A percentile compares a stretch with the other conserved stretches of the same genome.
These are phyloP conservation scores for Colletotrichum chlorophyti DNA, from an alignment of 2,329 filamentous ascomycete genomes.

Conservation along the genomic window DNA sequence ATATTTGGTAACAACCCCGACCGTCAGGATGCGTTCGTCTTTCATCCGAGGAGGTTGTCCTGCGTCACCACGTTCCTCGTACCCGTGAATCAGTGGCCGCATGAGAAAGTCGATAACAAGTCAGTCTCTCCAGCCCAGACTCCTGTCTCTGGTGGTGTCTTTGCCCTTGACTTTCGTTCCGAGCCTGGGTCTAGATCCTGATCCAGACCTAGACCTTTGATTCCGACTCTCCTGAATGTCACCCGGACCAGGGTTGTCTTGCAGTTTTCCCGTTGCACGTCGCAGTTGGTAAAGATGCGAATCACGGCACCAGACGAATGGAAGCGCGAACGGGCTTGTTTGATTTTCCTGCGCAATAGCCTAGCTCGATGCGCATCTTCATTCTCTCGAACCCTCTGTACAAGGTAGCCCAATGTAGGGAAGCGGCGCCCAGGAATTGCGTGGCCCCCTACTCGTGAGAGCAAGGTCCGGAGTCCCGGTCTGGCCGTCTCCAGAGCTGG, in stretches of 20 bases:
- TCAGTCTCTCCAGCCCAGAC: neutral
- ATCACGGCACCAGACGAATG: neutral
- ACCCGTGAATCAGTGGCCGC: too few species aligned
- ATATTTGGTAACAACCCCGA: neutral
- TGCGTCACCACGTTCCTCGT: neutral
- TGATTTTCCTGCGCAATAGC: neutral
- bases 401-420: constrained; percentile 7
- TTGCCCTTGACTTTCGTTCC: too few species aligned
- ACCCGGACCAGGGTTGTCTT: neutral
- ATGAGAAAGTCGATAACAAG: too few species aligned
- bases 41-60: constrained; percentile 19
- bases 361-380: neutral
- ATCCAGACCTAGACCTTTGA: neutral
- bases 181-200: neutral
- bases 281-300: constrained; percentile 7
- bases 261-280: constrained; percentile 12
- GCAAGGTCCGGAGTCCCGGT: constrained; percentile 1
- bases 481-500: neutral
- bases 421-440: constrained; percentile 3
- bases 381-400: too few species aligned
- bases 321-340: constrained; percentile 6
- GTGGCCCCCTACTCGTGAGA: neutral
- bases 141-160: neutral
- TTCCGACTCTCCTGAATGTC: constrained; percentile 1
- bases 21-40: neutral